Base-by-base conservation (phyloP, 2,329 filamentous ascomycete genomes). In the Venturia asperata region DNA sequence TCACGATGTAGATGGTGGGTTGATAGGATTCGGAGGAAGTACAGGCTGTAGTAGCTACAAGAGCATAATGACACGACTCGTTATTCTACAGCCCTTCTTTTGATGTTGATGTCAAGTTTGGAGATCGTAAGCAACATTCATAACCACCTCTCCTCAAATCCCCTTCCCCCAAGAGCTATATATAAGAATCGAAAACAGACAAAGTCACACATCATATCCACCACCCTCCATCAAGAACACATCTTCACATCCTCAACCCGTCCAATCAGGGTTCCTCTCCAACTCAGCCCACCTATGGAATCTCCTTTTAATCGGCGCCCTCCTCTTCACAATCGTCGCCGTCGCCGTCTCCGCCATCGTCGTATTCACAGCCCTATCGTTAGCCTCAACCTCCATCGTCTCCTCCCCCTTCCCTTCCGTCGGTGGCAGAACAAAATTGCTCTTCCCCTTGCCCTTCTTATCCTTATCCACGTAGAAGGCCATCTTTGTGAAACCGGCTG, bases 121-220 rank as follows among this genome's bases (percentile, higher is more conserved):
- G n/a, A n/a, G n/a, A n/a, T n/a, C n/a, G n/a, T n/a, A n/a, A n/a
- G 39, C 39, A 42, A 42, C 4, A 10, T 34, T 34, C 30, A 34
- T 34, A 6, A 34, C 30, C 3, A 34, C 30, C 30, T 34, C 30
- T 15, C 47, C 68, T 5, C 63, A 60, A 45, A 39, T 34, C 39
- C 19, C n/a, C 63, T 39, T 15, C 4, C 24, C 19, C 42, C 15
- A 45, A 30, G n/a, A 42, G 42, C 11, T 63, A 63, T 63, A 41
- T 37, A 63, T 27, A 63, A 49, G 62, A 63, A 63, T 41, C 42
- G 58, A 61, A 63, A 63, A 45, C 30, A 34, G 30, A 34, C 30
- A 15, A 41, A 41, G 39, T 10, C 10, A 52, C 1, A 49, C 1
- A 7, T 24, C 45, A 24, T 49, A 21, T 30, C 61, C 17, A 21